A percentile compares a stretch with the other conserved stretches of the same genome.
phyloP scores from a whole-genome alignment of 495 filamentous ascomycete genomes.

The Terfezia claveryi region DNA sequence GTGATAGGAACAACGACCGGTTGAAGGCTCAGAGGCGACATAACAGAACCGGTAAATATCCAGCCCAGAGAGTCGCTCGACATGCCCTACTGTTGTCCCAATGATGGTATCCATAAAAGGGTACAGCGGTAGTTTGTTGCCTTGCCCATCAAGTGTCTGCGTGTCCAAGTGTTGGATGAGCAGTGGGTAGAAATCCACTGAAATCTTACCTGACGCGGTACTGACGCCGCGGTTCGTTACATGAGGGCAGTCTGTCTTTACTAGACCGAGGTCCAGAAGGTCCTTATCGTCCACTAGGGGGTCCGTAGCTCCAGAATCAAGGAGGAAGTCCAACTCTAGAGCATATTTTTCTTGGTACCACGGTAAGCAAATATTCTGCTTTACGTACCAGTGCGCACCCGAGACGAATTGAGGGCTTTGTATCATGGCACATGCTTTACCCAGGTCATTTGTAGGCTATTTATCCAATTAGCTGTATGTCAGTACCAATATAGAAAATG shows the following conservation, averaged over 20 bases:
- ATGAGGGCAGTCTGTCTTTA: neutral
- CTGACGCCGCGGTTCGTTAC: neutral
- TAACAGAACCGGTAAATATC: neutral
- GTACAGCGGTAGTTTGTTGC: neutral
- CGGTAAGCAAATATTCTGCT: neutral
- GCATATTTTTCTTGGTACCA: neutral
- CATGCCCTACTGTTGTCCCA: neutral
- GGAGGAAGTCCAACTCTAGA: neutral
- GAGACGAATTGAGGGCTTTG: neutral
- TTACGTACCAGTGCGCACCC: neutral
- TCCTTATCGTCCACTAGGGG: neutral
- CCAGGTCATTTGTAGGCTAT: neutral
- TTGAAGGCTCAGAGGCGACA: neutral
- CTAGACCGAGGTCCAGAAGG: neutral
- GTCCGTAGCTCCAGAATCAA: neutral
- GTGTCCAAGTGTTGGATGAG: neutral
- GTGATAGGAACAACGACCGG: neutral
- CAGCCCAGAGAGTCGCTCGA: neutral
- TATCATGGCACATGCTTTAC: neutral
- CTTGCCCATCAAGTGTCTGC: neutral
- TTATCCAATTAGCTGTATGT: neutral
- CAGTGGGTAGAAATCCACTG: neutral
- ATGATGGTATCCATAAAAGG: neutral
- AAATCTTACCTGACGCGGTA: neutral
- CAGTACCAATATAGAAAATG: too few relatives aligned